These are phyloP conservation scores for Nakazawaea wickerhamii DNA, from an alignment of 805 yeast species.

Conservation along the genomic window DNA sequence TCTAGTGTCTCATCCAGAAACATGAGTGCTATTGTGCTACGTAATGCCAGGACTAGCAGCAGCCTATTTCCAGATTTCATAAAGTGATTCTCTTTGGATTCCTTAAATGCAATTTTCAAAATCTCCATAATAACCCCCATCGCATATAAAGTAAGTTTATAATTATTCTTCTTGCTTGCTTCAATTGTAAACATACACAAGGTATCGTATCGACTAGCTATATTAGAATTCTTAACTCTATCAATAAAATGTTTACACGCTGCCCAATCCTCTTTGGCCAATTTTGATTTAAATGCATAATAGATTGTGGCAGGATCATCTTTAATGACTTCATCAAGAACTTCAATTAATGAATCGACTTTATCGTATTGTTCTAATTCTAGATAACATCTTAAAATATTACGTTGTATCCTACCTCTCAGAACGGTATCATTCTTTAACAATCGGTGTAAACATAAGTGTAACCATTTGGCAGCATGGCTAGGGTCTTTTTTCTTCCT, in stretches of 20 bases:
- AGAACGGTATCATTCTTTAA: conserved; percentile 23
- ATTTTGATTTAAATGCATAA: conserved; percentile 23
- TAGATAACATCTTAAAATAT: conserved; percentile 26
- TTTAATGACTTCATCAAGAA: conserved; percentile 21
- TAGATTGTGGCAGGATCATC: conserved; percentile 27
- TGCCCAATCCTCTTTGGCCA: conserved; percentile 15
- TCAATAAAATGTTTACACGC: conserved; percentile 12
- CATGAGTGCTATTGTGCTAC: conserved; percentile 16
- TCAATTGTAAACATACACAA: conserved; percentile 28
- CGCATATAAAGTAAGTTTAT: background rate
- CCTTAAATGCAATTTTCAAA: background rate
- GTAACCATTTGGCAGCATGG: conserved; percentile 17
- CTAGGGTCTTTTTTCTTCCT: conserved; percentile 18
- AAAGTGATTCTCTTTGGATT: background rate
- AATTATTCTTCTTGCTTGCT: conserved; percentile 18
- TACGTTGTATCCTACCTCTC: conserved; percentile 32
- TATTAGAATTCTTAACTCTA: conserved; percentile 2
- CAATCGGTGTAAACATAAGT: conserved; percentile 15
- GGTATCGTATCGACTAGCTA: conserved; percentile 10
- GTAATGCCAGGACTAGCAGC: conserved; percentile 15
- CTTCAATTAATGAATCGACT: conserved; percentile 19
- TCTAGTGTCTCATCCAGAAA: background rate
- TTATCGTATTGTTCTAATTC: conserved; percentile 18
- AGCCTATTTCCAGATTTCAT: conserved; percentile 1
- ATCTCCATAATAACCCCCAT: background rate